Conservation (phyloP, 805 yeast species). For the Maudiozyma saulgeensis region DNA sequence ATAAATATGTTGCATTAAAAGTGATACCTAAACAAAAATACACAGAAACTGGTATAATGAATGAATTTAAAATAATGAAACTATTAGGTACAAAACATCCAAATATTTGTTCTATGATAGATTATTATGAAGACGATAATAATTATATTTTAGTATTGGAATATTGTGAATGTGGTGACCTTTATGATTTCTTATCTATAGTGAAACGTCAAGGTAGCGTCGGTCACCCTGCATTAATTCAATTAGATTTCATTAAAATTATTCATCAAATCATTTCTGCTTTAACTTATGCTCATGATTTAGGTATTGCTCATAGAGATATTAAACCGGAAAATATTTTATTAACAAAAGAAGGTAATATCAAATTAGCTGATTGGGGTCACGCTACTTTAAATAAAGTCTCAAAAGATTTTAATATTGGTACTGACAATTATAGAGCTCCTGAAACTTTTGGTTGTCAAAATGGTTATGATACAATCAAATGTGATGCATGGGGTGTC, state of each 20-base stretch:
- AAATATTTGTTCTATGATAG: constrained; percentile 50
- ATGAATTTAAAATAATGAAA: constrained; percentile 30
- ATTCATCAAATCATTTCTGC: constrained; percentile 45
- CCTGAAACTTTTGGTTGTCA: constrained; percentile 58
- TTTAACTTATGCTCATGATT: constrained; percentile 44
- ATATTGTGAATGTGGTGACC: constrained; percentile 56
- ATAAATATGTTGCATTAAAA: constrained; percentile 24
- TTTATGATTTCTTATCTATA: constrained; percentile 42
- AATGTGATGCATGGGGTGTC: constrained; percentile 80
- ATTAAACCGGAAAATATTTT: constrained; percentile 66
- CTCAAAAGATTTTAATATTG: constrained; percentile 37
- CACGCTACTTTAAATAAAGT: constrained; percentile 38
- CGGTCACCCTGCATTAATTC: constrained; percentile 7
- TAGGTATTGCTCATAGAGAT: constrained; percentile 59
- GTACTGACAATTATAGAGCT: constrained; percentile 86
- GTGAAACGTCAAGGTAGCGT: constrained; percentile 12
- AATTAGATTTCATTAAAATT: constrained; percentile 29
- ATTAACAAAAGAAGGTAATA: constrained; percentile 39
- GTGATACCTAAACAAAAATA: constrained; percentile 18
- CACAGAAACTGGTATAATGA: constrained; percentile 9
- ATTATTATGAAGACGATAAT: constrained; percentile 45
- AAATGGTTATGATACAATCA: constrained; percentile 51
- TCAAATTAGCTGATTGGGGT: constrained; percentile 71
- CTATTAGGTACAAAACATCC: constrained; percentile 34
- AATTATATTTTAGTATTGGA: constrained; percentile 53